A percentile compares a stretch with the other conserved stretches of the same genome.
phyloP scores from a whole-genome alignment of 495 filamentous ascomycete genomes.

The Hypoxylon trugodes region DNA sequence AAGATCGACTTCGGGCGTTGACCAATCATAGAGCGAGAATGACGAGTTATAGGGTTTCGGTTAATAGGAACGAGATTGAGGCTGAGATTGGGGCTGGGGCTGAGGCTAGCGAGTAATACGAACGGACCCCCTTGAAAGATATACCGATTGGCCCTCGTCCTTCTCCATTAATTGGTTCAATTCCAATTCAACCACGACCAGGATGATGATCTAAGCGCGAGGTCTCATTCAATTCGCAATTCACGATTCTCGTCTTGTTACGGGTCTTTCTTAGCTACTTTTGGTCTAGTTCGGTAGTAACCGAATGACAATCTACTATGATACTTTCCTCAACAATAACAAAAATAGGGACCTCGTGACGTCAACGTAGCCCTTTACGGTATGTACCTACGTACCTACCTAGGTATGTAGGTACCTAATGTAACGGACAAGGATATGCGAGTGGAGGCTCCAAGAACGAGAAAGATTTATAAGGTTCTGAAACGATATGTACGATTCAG shows the following conservation, averaged over 20 bases:
- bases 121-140: conserved; percentile 11
- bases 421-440: too few species aligned
- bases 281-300: background rate
- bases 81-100: conserved; percentile 33
- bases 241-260: background rate
- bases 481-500: conserved; percentile 27
- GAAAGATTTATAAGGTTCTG: conserved; percentile 23
- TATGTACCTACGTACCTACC: too few species aligned
- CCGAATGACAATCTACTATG: background rate
- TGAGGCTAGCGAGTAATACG: conserved; percentile 36
- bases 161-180: conserved; percentile 24
- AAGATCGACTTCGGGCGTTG: conserved; percentile 10
- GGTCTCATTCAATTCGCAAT: conserved; percentile 19
- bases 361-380: conserved; percentile 15
- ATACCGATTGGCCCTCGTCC: background rate
- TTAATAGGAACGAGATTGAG: conserved; percentile 34
- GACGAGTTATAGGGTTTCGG: conserved; percentile 5
- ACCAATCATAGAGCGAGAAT: conserved; percentile 10
- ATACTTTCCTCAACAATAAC: background rate
- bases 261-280: background rate
- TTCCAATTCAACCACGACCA: conserved; percentile 4
- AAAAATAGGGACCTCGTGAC: conserved; percentile 28
- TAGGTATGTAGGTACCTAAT: too few species aligned
- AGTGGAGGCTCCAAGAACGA: conserved; percentile 4
- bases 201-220: conserved; percentile 33